Base-by-base conservation (phyloP, 2,329 filamentous ascomycete genomes). In the Aspergillaceae sp. region DNA sequence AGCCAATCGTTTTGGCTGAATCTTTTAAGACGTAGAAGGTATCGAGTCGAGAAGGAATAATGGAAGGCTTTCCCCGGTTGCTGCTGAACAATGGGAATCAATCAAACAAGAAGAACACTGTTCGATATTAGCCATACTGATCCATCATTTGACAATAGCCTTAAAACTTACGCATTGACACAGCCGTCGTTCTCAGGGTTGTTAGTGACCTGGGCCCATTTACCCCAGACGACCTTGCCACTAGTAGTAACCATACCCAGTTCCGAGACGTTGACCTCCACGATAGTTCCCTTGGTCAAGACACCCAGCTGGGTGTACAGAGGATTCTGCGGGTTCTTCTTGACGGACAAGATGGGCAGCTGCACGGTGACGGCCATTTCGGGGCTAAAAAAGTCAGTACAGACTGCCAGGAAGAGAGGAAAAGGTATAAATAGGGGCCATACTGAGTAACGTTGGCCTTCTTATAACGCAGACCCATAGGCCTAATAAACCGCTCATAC, bases 201-300 rank as follows among this genome's bases (percentile, higher is more conserved):
- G 51, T 65, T 48, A 43, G 34, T 6, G 26, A 7, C 7, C 67
- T 89, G 85, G 5, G 86, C 86, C 71, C 83, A 92, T 55, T 87
- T 77, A 56, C 87, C 89, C 90, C 90, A 96, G 5, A 91, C 87
- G 6, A 95, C 87, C 72, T 96, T 96, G 52, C 92, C 92, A 51
- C 82, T 83, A 1, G 90, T 84, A 2, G 92, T 97, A 10, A 94
- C 88, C 51, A 97, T 74, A 52, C 92, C 92, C 52, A 97, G 70
- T 66, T 98, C 92, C 47, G 80, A 86, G 29, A 96, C 89, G 64
- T 98, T 95, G 59, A 97, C 89, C 70, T 97, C 91, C 61, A 91
- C 81, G 50, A 84, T 80, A 29, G 82, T 91, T 53, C 87, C 87
- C 70, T 89, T 89, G 41, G 86, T 91, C 60, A 96, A 67, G 3